Base-by-base conservation (phyloP, 768 basidiomycete genomes). In the Coprinopsis strossmayeri region DNA sequence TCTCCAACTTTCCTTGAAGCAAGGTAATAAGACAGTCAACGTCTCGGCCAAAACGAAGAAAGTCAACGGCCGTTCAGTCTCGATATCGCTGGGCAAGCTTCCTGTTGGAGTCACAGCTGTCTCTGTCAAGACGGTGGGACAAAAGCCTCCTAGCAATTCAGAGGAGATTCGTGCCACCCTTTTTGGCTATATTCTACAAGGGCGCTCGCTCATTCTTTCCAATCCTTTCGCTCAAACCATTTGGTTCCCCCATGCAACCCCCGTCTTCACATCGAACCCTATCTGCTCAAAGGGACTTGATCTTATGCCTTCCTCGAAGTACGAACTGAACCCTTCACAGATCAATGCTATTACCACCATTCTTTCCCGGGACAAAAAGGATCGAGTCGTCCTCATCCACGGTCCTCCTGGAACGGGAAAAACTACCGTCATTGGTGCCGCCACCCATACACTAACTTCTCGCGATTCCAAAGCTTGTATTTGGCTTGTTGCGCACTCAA, bases 401-500 rank as follows among this genome's bases (percentile, higher is more conserved):
- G 80, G 79, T 1, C 81, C 81, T 34, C 79, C 81, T 40, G 81
- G 80, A 3, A 80, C 81, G 32, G 82, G 81, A 10, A 83, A 82
- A 58, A 81, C 81, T 2, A 77, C 77, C 17, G 78, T 79, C 15
- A 83, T 83, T 52, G 76, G 78, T 0, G 72, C 76, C 0, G 67
- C 67, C 53, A 69, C 76, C 3, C 58, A 64, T 0, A 70, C 67
- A 47, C 60, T 70, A 44, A 58, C 68, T 17, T 49, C 46, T 1
- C 52, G 59, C 0, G 59, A 63, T 34, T 51, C 54, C 15, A 41
- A 28, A 5, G 48, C 49, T 2, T 70, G 76, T 0, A 64, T 85
- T 9, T 89, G 82, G 79, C 70, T 89, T 7, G 64, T 82, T 45
- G 82, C 86, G 2, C 84, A 87, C 53, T 83, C 82, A 9, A 88